Conservation (phyloP, 768 basidiomycete species). For the Boletus sp. region DNA sequence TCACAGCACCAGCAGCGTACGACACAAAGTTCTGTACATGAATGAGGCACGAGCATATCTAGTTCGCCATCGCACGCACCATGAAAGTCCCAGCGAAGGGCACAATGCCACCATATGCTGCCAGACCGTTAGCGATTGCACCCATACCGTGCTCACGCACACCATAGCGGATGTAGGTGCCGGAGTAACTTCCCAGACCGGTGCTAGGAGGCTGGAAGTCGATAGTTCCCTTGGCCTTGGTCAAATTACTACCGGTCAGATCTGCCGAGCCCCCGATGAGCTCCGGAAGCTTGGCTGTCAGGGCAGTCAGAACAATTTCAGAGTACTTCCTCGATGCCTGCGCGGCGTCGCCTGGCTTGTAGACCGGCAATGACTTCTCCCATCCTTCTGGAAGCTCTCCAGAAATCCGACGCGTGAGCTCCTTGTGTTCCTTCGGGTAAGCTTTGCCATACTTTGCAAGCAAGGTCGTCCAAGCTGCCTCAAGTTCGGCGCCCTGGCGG, state of each 20-base stretch:
- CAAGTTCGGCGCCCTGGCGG: constrained; percentile 69
- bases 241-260: constrained; percentile 89
- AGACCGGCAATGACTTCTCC: constrained; percentile 83
- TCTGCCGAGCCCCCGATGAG: constrained; percentile 88
- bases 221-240: constrained; percentile 76
- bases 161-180: constrained; percentile 93
- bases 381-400: constrained; percentile 83
- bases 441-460: constrained; percentile 69
- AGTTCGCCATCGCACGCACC: constrained; percentile 39
- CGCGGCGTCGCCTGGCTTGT: constrained; percentile 79
- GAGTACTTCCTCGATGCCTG: constrained; percentile 92
- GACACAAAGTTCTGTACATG: constrained; percentile 79
- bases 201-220: constrained; percentile 94
- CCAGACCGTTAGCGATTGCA: constrained; percentile 89
- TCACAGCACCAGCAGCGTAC: constrained; percentile 90
- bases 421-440: constrained; percentile 82
- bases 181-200: constrained; percentile 77
- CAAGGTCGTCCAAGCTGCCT: constrained; percentile 71
- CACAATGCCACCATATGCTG: constrained; percentile 88
- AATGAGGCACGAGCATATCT: constrained; percentile 8
- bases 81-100: constrained; percentile 93
- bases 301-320: constrained; percentile 79
- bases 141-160: constrained; percentile 98
- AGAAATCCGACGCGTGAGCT: constrained; percentile 80
- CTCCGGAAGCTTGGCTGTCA: constrained; percentile 77